Evolutionary conservation across 1,284 basidiomycete species (phyloP).

Genomic region (Mrakiaceae sp.): DNA sequence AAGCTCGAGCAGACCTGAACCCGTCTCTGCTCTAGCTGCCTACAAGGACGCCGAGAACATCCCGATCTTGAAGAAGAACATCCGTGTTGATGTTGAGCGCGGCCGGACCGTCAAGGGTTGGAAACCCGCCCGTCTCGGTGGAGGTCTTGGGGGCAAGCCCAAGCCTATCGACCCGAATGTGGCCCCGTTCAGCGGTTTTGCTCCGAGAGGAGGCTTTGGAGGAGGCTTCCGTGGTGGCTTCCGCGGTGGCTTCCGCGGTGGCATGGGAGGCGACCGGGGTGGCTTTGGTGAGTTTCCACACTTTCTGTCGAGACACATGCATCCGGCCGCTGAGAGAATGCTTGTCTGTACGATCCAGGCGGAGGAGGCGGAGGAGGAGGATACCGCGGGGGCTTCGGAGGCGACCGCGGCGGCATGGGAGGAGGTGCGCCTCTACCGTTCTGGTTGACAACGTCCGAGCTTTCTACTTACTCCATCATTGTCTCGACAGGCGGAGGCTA

Average conservation of each 20-base stretch:
- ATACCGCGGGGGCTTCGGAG: slow-evolving; percentile 15
- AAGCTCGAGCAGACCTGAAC: slow-evolving; percentile 13
- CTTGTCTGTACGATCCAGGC: background rate
- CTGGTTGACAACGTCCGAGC: slow-evolving; percentile 9
- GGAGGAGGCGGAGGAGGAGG: slow-evolving; percentile 15
- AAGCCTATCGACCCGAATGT: slow-evolving; percentile 53
- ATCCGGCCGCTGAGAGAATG: background rate
- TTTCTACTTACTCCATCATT: background rate
- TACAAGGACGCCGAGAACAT: slow-evolving; percentile 99
- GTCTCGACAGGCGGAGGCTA: background rate
- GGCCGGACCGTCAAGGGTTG: slow-evolving; percentile 96
- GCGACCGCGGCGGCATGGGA: background rate
- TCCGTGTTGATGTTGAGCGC: slow-evolving; percentile 94
- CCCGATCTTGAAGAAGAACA: slow-evolving; percentile 85
- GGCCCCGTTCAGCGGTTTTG: slow-evolving; percentile 29
- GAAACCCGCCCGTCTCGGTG: slow-evolving; percentile 91
- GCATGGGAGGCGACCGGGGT: slow-evolving; percentile 21
- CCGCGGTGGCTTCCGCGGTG: slow-evolving; percentile 17
- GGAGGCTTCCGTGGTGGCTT: slow-evolving; percentile 33
- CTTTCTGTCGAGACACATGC: background rate
- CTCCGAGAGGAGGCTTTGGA: slow-evolving; percentile 31
- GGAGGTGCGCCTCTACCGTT: slow-evolving; percentile 19
- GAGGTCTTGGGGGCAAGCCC: slow-evolving; percentile 69
- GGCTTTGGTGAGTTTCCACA: slow-evolving; percentile 18
- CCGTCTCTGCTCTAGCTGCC: slow-evolving; percentile 51